A percentile compares a stretch with the other conserved stretches of the same genome.
Evolutionary conservation across 345 rosid genomes (phyloP).

Genomic region (Linum lewisii): DNA sequence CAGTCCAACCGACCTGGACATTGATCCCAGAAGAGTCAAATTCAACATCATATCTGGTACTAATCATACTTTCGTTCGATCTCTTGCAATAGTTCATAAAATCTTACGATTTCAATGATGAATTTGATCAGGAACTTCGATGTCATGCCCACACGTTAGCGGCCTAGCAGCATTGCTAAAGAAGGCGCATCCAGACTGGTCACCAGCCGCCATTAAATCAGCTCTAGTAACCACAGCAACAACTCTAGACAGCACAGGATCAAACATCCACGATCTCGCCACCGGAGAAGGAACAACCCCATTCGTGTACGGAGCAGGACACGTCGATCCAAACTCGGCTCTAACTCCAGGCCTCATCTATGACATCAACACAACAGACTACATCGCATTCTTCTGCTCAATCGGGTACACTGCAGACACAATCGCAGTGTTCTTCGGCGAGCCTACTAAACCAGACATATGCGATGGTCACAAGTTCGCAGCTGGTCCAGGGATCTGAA

Average conservation of each 20-base stretch:
- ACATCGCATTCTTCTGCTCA: slow-evolving; percentile 66
- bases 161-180: slow-evolving; percentile 71
- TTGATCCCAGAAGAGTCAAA: slow-evolving; percentile 24
- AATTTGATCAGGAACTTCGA: slow-evolving; percentile 82
- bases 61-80: neutral
- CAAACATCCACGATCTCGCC: slow-evolving; percentile 59
- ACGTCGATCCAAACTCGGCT: slow-evolving; percentile 76
- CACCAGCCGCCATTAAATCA: slow-evolving; percentile 63
- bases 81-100: slow-evolving; percentile 19
- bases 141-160: slow-evolving; percentile 86
- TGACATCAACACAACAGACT: slow-evolving; percentile 41
- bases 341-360: slow-evolving; percentile 73
- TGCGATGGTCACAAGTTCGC: slow-evolving; percentile 23
- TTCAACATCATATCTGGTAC: slow-evolving; percentile 26
- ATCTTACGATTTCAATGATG: slow-evolving; percentile 33
- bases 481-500: slow-evolving; percentile 27
- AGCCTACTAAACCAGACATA: slow-evolving; percentile 25
- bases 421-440: slow-evolving; percentile 49
- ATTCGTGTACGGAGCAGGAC: slow-evolving; percentile 70
- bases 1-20: slow-evolving; percentile 19
- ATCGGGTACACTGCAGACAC: slow-evolving; percentile 48
- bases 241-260: slow-evolving; percentile 54
- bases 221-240: slow-evolving; percentile 75
- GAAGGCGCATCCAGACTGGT: slow-evolving; percentile 56
- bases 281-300: slow-evolving; percentile 54